Evolutionary conservation across 1,284 basidiomycete genomes (phyloP).

Genomic region (Microbotryum saponariae): DNA sequence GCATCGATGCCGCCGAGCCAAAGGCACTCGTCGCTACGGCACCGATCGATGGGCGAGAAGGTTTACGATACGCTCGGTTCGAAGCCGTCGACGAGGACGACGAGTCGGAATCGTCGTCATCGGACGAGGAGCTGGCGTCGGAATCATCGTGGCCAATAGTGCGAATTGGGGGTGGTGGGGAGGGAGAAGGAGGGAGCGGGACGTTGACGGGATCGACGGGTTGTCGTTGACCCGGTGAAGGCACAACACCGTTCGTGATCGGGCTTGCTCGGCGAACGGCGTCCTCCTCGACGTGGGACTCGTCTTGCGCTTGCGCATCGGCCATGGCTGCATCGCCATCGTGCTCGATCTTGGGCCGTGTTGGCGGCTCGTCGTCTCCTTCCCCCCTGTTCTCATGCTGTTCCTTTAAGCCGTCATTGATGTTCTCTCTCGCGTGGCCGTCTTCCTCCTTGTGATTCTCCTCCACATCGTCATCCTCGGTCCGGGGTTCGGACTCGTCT

Average conservation of each 20-base stretch:
- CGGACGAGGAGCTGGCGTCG: slow-evolving; percentile 5
- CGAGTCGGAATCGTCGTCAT: neutral
- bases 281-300: neutral
- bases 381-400: neutral
- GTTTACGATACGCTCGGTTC: neutral
- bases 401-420: neutral
- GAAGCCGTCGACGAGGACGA: slow-evolving; percentile 5
- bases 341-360: too few relatives aligned
- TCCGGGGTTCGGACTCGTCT: neutral
- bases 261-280: too few relatives aligned
- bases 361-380: neutral
- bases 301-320: too few relatives aligned
- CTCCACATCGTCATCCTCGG: neutral
- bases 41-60: slow-evolving; percentile 10
- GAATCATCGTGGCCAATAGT: slow-evolving; percentile 11
- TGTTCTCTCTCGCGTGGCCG: neutral
- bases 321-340: neutral
- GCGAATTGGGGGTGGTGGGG: slow-evolving; percentile 16
- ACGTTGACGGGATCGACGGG: neutral
- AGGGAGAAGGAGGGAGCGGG: slow-evolving; percentile 11
- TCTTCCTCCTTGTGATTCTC: neutral
- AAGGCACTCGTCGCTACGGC: slow-evolving; percentile 13
- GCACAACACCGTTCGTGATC: too few relatives aligned
- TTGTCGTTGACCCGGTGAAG: too few relatives aligned
- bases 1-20: neutral